Base-by-base conservation (phyloP, 2,329 filamentous ascomycete genomes). In the Epichloe hybrida region DNA sequence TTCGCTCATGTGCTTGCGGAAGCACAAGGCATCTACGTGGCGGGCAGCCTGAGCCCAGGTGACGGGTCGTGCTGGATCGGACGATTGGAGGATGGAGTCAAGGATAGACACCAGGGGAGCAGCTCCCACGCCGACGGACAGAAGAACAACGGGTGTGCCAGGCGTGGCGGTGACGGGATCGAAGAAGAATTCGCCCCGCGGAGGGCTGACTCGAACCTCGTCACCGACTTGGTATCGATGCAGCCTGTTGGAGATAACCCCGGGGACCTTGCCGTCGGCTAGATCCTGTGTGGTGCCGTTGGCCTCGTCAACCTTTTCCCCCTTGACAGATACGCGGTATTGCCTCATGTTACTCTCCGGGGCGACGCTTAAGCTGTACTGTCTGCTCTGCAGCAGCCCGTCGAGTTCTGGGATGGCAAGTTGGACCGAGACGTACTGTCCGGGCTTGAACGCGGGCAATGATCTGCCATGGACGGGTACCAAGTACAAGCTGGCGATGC, bases 281-380 rank as follows among this genome's bases (percentile, higher is more conserved):
- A 65, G 55, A 46, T 70, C 69, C 34, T 67, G 63, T 11, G 56
- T 9, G 2, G 58, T 51, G 4, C 59, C 57, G 31, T 59, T 15
- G 34, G 38, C 40, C 2, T 38, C 52, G 35, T 61, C 59, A 13
- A 61, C 46, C 2, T 61, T 61, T 37, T 75, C 80, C 55, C 79
- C 84, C 74, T 89, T 90, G 54, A 91, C 81, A 56, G 79, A 85
- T 67, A 91, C 81, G 50, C 86, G 78, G 66, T 87, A 87, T 65
- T 80, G 76, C 15, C 70, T 69, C 7, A 73, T 73, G 46, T 73
- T 71, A n/a, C 57, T 57, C 23, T 57, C 56, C 4, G 73, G 71
- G 2, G 68, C 72, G 58, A 86, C 80, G 59, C 79, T 84, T 51
- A 91, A 71, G 45, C 81, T 86, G 70, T 88, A 91, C 69, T 91